Conservation (phyloP, 2,329 filamentous ascomycete genomes). For the Penicillium sp. region DNA sequence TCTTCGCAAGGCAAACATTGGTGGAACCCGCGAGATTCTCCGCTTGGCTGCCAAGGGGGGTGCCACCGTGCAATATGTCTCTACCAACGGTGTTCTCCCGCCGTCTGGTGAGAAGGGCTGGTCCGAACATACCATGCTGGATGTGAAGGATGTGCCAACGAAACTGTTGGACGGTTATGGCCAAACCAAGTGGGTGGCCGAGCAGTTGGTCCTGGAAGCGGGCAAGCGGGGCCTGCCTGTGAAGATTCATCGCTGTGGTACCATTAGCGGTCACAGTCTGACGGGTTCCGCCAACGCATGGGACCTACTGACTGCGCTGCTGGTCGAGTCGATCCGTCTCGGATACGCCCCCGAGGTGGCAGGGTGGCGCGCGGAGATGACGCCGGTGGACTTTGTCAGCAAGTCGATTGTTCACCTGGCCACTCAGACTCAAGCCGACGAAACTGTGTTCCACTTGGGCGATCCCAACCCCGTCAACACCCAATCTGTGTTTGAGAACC, state of each 20-base stretch:
- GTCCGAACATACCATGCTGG: slow-evolving; percentile 63
- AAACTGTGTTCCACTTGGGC: slow-evolving; percentile 67
- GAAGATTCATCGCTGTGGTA: slow-evolving; percentile 66
- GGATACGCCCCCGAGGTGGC: slow-evolving; percentile 64
- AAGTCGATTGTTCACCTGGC: slow-evolving; percentile 65
- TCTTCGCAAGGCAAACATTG: slow-evolving; percentile 66
- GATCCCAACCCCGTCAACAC: slow-evolving; percentile 66
- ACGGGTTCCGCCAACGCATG: slow-evolving; percentile 72
- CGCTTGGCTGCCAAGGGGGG: slow-evolving; percentile 62
- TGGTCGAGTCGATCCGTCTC: slow-evolving; percentile 70
- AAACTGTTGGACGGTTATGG: slow-evolving; percentile 69
- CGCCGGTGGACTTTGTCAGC: slow-evolving; percentile 74
- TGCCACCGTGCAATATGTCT: slow-evolving; percentile 71
- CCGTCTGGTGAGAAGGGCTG: slow-evolving; percentile 60
- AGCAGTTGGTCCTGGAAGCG: slow-evolving; percentile 66
- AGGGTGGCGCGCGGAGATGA: slow-evolving; percentile 77
- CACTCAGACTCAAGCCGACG: slow-evolving; percentile 56
- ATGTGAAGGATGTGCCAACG: slow-evolving; percentile 61
- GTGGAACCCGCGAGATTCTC: slow-evolving; percentile 70
- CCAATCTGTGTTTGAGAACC: slow-evolving; percentile 57
- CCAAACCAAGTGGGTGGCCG: slow-evolving; percentile 76
- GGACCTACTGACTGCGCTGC: slow-evolving; percentile 68
- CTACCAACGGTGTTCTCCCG: slow-evolving; percentile 73
- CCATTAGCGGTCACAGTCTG: slow-evolving; percentile 69
- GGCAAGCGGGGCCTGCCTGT: slow-evolving; percentile 63